Evolutionary conservation across 176 grass and related monocot genomes (phyloP), one percentile per base, ranked within the genome.

Genomic region (Eragrostis nindensis): DNA sequence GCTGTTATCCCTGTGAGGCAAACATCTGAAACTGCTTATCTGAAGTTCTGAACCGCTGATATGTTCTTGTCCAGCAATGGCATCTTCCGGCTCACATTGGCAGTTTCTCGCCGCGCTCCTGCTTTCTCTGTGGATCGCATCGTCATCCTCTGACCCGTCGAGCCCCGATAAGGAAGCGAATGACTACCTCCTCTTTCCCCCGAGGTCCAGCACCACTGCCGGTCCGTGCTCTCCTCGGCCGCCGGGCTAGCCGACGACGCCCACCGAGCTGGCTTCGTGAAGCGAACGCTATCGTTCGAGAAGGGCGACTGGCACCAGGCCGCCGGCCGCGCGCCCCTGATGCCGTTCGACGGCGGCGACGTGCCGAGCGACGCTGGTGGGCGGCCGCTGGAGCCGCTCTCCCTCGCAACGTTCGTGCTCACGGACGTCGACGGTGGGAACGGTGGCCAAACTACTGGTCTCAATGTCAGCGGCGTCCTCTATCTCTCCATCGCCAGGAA

Each of bases 261-360:
- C n/a, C 62, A 78, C 75, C 53, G 52, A 13, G 57, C 80, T 32
- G 14, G 70, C 1, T 74, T 27, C 1, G 30, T 84, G 17, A 59
- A 67, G 16, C 73, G 19, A 1, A 61, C 84, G 40, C 83, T 92
- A 5, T 76, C 87, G 5, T 86, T 92, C 21, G 52, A 50, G 19
- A 89, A 85, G 32, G 90, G 90, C 16, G 86, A 87, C 71, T 92
- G 87, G 90, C 8, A 68, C 29, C 63, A 91, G 32, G 32, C 64
- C 32, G 3, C 49, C 86, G 73, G 62, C 73, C 59, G 69, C 86
- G 5, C 16, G 14, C 27, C 90, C 14, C 24, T 92, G 40, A 81
- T 92, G 75, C 86, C 83, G 11, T 92, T 84, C 32, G 32, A 36
- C 32, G 32, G 32, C 32, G 32, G 32, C 32, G 32, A 36, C 32